Evolutionary conservation across 129 eudicot genomes (phyloP), one percentile per base, ranked within the genome.

Genomic region (Ambrosia artemisiifolia): DNA sequence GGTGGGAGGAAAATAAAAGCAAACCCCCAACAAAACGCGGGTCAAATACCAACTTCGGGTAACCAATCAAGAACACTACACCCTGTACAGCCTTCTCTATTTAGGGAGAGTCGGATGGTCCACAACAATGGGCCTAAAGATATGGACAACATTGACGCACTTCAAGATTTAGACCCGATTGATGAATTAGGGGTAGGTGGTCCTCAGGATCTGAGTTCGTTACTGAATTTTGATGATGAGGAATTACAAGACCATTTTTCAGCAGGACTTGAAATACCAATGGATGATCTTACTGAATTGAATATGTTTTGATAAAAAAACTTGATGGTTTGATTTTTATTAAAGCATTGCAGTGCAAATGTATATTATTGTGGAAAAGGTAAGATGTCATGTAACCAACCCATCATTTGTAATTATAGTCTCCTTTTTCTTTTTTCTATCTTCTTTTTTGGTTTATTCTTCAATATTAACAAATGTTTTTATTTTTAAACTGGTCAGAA

Each of bases 211-310:
- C 57, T 91, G 56, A 76, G 76, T 78, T 77, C 84, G 69, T 86
- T 89, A 84, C 76, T 91, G 44, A 86, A 86, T 67, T 88, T 91
- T 74, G 97, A 88, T 4, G 90, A 78, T 0, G 97, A 85, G 57
- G 86, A 84, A 19, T 61, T 84, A 65, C 88, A 84, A 67, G 95
- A 88, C 69, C 81, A 86, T 77, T 89, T 71, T 80, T 70, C 90
- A 14, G 78, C 77, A 43, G 97, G 97, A 42, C 96, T 88, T 63
- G 90, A 80, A 18, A 88, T 91, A 82, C 97, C 97, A 2, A 91
- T 91, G 97, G 97, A 92, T 63, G 97, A 92, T 79, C 90, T 91
- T 53, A 69, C 92, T 0, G 92, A 84, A 44, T 64, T 85, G 74
- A 85, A 84, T 66, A 83, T 91, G 90, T 84, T 88, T 78, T 83